A percentile compares a stretch with the other conserved stretches of the same genome.
Evolutionary conservation across 176 grass and related monocot species (phyloP).

Genomic region (Bromus sterilis): DNA sequence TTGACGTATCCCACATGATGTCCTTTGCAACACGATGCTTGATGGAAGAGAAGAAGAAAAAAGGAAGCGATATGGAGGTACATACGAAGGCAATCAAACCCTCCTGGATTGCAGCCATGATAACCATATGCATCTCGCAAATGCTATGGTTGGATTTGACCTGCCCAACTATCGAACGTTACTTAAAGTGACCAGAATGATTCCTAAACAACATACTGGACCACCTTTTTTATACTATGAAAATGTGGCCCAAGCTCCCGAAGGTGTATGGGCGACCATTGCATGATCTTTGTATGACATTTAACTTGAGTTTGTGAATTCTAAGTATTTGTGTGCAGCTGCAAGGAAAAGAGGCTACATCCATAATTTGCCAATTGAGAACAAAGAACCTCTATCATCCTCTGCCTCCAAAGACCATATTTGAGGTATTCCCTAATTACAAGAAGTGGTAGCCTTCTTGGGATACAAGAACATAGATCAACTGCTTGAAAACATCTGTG

Average conservation of each 20-base stretch:
- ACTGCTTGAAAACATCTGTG: conserved; percentile 67
- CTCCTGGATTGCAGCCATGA: conserved; percentile 4
- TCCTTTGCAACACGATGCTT: too few species aligned
- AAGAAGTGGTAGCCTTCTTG: conserved; percentile 65
- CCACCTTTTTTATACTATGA: conserved; percentile 80
- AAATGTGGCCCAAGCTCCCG: conserved; percentile 64
- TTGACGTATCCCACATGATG: too few species aligned
- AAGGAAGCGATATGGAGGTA: too few species aligned
- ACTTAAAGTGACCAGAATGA: not conserved
- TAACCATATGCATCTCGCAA: conserved; percentile 15
- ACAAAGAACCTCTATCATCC: conserved; percentile 51
- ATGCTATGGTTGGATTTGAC: conserved; percentile 55
- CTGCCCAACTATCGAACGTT: conserved; percentile 24
- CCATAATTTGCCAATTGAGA: conserved; percentile 59
- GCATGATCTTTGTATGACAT: conserved; percentile 59
- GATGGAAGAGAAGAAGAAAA: too few species aligned
- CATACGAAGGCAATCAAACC: too few species aligned
- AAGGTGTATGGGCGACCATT: conserved; percentile 58
- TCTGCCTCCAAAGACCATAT: conserved; percentile 50
- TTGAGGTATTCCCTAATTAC: conserved; percentile 44
- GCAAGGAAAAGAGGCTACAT: conserved; percentile 71
- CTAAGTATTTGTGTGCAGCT: conserved; percentile 60
- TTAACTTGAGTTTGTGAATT: conserved; percentile 66
- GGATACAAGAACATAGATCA: conserved; percentile 65
- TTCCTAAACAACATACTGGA: conserved; percentile 37